phyloP scores from a whole-genome alignment of 225 moss, liverwort and hornwort species.

The Polytrichum commune region DNA sequence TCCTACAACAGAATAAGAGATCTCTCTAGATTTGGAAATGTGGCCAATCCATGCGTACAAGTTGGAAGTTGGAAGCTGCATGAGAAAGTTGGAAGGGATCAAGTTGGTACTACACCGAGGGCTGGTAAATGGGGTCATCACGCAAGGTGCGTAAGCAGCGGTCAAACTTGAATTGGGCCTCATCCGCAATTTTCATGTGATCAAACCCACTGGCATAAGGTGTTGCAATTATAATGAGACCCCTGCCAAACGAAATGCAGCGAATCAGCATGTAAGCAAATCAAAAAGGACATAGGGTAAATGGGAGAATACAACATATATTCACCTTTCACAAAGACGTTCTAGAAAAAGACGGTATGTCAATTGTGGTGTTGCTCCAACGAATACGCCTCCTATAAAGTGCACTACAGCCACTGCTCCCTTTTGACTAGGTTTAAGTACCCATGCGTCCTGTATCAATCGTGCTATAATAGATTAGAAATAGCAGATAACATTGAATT shows the following conservation, averaged over 20 bases:
- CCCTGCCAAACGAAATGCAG: constrained; percentile 11
- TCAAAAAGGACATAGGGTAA: too few relatives aligned
- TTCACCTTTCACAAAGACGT: constrained; percentile 42
- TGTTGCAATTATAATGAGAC: constrained; percentile 49
- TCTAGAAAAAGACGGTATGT: constrained; percentile 59
- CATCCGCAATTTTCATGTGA: constrained; percentile 59
- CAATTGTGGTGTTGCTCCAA: constrained; percentile 58
- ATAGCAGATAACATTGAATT: not conserved
- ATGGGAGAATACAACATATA: not conserved
- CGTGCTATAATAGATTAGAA: not conserved
- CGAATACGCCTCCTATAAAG: constrained; percentile 58
- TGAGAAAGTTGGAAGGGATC: too few relatives aligned
- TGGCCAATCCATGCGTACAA: too few relatives aligned
- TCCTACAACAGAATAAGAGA: too few relatives aligned
- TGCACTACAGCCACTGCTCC: constrained; percentile 43
- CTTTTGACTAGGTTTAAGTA: constrained; percentile 33
- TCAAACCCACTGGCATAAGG: constrained; percentile 57
- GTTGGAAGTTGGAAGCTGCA: too few relatives aligned
- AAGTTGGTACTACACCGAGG: too few relatives aligned
- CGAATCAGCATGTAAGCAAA: too few relatives aligned
- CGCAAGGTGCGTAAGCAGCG: constrained; percentile 30
- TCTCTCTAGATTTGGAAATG: too few relatives aligned
- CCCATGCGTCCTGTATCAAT: constrained; percentile 43
- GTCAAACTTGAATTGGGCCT: constrained; percentile 58
- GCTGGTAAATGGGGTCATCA: not conserved